Evolutionary conservation across 108 stramenopile genomes (phyloP).

Genomic region (Nitzschia inconspicua): DNA sequence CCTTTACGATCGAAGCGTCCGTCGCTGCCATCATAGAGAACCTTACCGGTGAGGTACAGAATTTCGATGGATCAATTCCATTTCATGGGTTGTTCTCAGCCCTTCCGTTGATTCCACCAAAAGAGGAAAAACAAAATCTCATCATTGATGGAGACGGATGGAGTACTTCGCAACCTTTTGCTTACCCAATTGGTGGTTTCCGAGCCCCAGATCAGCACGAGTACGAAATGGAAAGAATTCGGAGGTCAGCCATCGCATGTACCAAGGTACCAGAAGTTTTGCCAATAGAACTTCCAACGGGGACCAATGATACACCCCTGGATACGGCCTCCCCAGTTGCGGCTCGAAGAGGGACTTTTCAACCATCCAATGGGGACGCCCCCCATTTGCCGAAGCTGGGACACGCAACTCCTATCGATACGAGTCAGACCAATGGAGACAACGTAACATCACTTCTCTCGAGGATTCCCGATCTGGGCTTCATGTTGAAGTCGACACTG

Average conservation of each 20-base stretch:
- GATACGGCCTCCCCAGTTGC: conserved; percentile 10
- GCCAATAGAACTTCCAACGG: conserved; percentile 23
- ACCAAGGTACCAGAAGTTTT: conserved; percentile 24
- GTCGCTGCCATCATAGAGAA: too few species aligned
- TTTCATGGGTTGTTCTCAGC: too few species aligned
- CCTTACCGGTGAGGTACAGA: background rate
- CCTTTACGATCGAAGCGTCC: background rate
- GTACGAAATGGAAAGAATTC: background rate
- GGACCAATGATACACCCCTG: conserved; percentile 19
- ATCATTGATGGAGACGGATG: conserved; percentile 19
- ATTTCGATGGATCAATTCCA: background rate
- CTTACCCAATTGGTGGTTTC: conserved; percentile 8
- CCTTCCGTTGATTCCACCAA: background rate
- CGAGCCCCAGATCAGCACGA: background rate
- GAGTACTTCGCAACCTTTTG: conserved; percentile 15
- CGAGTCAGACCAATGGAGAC: background rate
- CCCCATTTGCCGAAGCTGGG: too few species aligned
- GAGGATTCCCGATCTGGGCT: conserved; percentile 32
- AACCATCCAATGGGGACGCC: background rate
- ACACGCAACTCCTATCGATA: too few species aligned
- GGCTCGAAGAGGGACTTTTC: background rate
- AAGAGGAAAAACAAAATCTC: background rate
- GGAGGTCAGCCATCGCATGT: background rate
- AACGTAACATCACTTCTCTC: background rate
- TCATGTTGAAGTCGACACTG: conserved; percentile 32